Conservation (phyloP, 345 rosid genomes). For the Hibiscus mutabilis region DNA sequence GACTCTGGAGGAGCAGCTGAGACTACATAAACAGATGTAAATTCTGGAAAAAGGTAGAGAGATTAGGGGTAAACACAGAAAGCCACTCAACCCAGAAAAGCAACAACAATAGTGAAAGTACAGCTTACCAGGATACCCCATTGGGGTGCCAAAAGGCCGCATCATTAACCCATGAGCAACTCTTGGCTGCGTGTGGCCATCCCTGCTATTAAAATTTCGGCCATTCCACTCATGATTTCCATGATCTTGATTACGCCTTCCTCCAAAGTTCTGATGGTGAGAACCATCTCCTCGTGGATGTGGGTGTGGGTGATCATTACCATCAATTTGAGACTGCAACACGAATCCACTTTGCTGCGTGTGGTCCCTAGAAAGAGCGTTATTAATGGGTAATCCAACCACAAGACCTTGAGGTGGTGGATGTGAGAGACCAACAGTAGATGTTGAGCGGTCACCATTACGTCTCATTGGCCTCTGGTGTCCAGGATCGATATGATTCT, state of each 20-base stretch:
- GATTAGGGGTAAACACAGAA: conserved; percentile 23
- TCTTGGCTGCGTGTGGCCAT: conserved; percentile 52
- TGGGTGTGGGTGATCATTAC: conserved; percentile 46
- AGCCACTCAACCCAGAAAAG: not conserved
- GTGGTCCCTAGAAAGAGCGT: conserved; percentile 49
- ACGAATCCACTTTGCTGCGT: conserved; percentile 43
- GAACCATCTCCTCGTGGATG: conserved; percentile 53
- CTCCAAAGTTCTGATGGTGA: conserved; percentile 60
- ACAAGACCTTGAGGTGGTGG: conserved; percentile 27
- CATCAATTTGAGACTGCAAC: conserved; percentile 42
- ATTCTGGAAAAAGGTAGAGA: conserved; percentile 28
- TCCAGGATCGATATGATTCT: conserved; percentile 23
- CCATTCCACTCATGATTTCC: conserved; percentile 58
- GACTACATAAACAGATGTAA: conserved; percentile 47
- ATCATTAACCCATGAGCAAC: conserved; percentile 40
- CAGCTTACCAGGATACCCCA: conserved; percentile 58
- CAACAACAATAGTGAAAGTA: conserved; percentile 8
- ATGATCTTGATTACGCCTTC: conserved; percentile 70
- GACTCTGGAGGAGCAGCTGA: conserved; percentile 34
- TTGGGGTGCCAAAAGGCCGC: conserved; percentile 41
- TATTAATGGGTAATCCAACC: conserved; percentile 29
- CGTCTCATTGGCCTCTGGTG: conserved; percentile 43
- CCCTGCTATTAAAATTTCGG: conserved; percentile 61
- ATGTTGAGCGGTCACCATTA: conserved; percentile 20
- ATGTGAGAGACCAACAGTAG: conserved; percentile 36